phyloP scores from a whole-genome alignment of 2,329 filamentous ascomycete species.

The Penicillium polonicum region DNA sequence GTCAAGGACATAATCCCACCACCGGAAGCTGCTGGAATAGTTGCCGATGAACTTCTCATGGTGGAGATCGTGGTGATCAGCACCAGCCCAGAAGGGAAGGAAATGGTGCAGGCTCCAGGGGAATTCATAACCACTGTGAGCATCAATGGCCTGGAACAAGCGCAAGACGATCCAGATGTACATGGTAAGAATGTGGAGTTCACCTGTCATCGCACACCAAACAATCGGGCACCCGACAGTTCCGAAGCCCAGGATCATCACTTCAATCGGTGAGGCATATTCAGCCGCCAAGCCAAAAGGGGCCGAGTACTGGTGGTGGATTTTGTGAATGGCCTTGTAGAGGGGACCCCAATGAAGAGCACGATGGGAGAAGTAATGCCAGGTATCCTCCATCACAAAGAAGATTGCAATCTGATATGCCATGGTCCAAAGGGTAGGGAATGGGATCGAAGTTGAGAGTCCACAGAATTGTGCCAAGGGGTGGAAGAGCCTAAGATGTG shows the following conservation, averaged over 20 bases:
- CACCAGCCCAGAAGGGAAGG: conserved; percentile 96
- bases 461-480: conserved; percentile 91
- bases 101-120: conserved; percentile 95
- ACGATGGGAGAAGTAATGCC: conserved; percentile 98
- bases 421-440: conserved; percentile 83
- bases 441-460: conserved; percentile 82
- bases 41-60: conserved; percentile 99
- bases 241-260: conserved; percentile 88
- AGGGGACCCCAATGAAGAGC: conserved; percentile 90
- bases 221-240: conserved; percentile 79
- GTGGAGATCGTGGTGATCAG: conserved; percentile 93
- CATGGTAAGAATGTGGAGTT: conserved; percentile 96
- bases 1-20: conserved; percentile 95
- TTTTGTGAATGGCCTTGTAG: conserved; percentile 97
- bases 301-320: conserved; percentile 97
- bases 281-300: conserved; percentile 95
- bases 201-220: conserved; percentile 76
- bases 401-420: conserved; percentile 87
- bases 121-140: conserved; percentile 97
- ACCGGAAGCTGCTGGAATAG: conserved; percentile 95
- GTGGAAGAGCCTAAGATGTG: conserved; percentile 71
- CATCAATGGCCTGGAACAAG: conserved; percentile 95
- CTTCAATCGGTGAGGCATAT: conserved; percentile 96
- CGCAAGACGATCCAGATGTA: conserved; percentile 93
- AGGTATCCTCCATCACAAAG: conserved; percentile 93